A percentile compares a stretch with the other conserved stretches of the same genome.
Evolutionary conservation across 805 yeast species (phyloP).

Genomic region (Starmerella bombicola): DNA sequence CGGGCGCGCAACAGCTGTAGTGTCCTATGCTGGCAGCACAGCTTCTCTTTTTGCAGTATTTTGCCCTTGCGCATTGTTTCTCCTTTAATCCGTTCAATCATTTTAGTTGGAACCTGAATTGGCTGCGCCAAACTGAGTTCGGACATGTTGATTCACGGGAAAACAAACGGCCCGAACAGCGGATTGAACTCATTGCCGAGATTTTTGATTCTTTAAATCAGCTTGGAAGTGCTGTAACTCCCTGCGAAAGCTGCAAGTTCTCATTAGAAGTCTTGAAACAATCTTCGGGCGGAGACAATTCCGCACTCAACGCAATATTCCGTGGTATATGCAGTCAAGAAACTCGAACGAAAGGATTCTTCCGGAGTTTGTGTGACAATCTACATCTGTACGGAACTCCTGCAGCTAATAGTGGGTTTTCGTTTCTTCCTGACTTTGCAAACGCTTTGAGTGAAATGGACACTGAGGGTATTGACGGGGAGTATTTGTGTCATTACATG

Average conservation of each 20-base stretch:
- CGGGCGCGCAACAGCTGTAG: too few relatives aligned
- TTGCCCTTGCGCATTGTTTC: neutral
- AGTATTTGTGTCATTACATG: constrained; percentile 47
- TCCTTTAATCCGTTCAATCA: too few relatives aligned
- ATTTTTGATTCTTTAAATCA: constrained; percentile 11
- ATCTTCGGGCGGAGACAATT: constrained; percentile 2
- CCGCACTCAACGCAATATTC: constrained; percentile 7
- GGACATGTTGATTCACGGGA: constrained; percentile 9
- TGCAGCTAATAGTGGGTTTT: constrained; percentile 12
- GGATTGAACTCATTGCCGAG: constrained; percentile 8
- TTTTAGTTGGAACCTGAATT: constrained; percentile 9
- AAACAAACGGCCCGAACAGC: constrained; percentile 8
- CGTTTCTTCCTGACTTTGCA: constrained; percentile 34
- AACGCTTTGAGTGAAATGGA: constrained; percentile 42
- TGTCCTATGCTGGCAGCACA: neutral
- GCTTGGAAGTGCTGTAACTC: constrained; percentile 16
- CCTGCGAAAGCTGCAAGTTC: constrained; percentile 19
- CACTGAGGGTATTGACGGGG: constrained; percentile 43
- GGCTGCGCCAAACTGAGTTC: constrained; percentile 11
- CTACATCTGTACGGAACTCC: constrained; percentile 11
- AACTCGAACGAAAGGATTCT: constrained; percentile 8
- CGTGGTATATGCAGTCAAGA: constrained; percentile 16
- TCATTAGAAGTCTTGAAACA: constrained; percentile 8
- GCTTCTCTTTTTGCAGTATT: neutral
- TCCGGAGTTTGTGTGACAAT: constrained; percentile 12